Evolutionary conservation across 2,329 filamentous ascomycete genomes (phyloP), one percentile per base, ranked within the genome.

Genomic region (Colletotrichum sp.): DNA sequence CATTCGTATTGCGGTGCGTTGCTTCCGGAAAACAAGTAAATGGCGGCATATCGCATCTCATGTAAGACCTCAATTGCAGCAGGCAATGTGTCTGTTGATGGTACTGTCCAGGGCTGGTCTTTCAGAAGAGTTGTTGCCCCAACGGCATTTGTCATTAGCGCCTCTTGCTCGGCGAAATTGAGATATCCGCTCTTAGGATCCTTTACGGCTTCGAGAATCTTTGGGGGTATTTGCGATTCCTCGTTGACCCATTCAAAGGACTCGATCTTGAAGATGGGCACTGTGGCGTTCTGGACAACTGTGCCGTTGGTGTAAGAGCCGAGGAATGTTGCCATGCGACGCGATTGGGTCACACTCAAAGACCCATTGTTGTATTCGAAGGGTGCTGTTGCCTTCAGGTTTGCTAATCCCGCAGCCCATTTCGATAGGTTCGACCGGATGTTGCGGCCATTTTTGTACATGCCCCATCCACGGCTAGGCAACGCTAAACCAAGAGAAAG

Each of bases 161-260:
- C 3, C 21, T 57, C 13, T 0, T 21, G 0, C 13, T 26, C 2
- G 0, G 52, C 0, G 1, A 57, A 24, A 0, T 57, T 57, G 4
- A 57, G 52, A 26, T 57, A 1, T 26, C 1, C 0, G 21, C 0
- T 57, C 7, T 26, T 8, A 26, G 21, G 15, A 16, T 57, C 21
- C 6, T 57, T 0, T 2, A 26, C 0, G 12, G 52, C 0, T 1
- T 5, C 0, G 12, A 57, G 52, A 16, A 57, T 16, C 12, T 0
- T 26, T 2, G 21, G 6, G 21, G 52, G 52, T 9, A 57, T 57
- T 1, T 57, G 52, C 21, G 52, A 57, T 16, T 57, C 32, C 0
- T 28, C 62, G 15, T 1, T 26, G 21, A 64, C 2, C 34, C 62
- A 64, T 18, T 64, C 0, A 1, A 64, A 28, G 2, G 32, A 64